Percentiles rank a stretch among this genome's conserved stretches.
Conservation (phyloP, 1,139 yeast genomes). For the Yamadazyma membranifaciens region DNA sequence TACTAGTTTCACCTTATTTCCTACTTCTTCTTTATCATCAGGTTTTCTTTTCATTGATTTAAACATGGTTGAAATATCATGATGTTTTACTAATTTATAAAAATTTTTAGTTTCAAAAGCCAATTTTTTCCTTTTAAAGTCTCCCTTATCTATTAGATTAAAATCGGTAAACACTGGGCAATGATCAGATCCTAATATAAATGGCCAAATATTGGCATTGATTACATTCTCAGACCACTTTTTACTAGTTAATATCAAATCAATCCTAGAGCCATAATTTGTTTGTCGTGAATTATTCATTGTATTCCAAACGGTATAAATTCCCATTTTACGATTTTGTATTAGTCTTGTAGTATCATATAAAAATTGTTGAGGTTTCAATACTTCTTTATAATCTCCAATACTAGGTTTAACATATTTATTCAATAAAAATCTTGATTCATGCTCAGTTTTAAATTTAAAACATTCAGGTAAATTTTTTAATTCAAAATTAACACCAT, state of each 20-base stretch:
- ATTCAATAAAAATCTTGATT: constrained; percentile 46
- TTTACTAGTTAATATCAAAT: constrained; percentile 57
- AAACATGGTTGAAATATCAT: constrained; percentile 57
- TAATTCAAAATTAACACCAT: constrained; percentile 40
- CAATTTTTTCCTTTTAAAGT: constrained; percentile 20
- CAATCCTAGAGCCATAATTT: constrained; percentile 88
- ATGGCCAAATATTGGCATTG: constrained; percentile 65
- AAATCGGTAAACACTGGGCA: constrained; percentile 86
- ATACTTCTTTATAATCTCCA: constrained; percentile 5
- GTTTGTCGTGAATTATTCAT: constrained; percentile 72
- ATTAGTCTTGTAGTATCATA: constrained; percentile 63
- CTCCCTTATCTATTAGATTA: constrained; percentile 5
- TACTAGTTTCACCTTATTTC: constrained; percentile 1
- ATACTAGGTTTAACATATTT: constrained; percentile 25
- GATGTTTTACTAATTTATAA: constrained; percentile 47
- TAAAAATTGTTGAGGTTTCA: constrained; percentile 30
- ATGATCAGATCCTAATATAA: constrained; percentile 84
- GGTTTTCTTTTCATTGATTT: constrained; percentile 12
- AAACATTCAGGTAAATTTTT: constrained; percentile 36
- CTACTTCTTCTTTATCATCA: background rate
- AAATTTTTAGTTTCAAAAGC: constrained; percentile 57
- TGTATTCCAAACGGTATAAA: constrained; percentile 95
- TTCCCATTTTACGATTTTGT: constrained; percentile 56
- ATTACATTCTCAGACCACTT: constrained; percentile 30
- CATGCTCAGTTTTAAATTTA: constrained; percentile 39